These are phyloP conservation scores for Coniochaeta sp. DNA, from an alignment of 2,329 filamentous ascomycete species.

Conservation along the genomic window DNA sequence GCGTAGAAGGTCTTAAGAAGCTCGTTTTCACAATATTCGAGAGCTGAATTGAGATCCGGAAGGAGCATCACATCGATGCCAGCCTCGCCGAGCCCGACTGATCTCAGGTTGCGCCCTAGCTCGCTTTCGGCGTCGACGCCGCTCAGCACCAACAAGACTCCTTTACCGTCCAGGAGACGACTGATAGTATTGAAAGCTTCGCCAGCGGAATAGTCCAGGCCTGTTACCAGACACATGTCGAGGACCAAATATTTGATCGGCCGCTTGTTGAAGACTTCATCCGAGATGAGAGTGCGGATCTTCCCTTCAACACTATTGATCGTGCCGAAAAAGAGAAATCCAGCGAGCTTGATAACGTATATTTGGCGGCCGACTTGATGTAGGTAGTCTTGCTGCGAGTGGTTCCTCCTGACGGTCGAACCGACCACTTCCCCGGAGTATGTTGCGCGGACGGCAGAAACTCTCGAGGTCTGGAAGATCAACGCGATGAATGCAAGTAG, in stretches of 20 bases:
- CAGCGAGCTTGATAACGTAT: constrained; percentile 82
- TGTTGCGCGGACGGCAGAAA: constrained; percentile 82
- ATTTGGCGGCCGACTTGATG: constrained; percentile 82
- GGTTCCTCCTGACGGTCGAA: constrained; percentile 87
- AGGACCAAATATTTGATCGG: constrained; percentile 87
- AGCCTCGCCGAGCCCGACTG: constrained; percentile 72
- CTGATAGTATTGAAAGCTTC: constrained; percentile 94
- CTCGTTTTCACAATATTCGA: constrained; percentile 94
- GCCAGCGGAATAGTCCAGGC: constrained; percentile 91
- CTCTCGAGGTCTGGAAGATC: constrained; percentile 82
- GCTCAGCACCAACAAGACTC: constrained; percentile 74
- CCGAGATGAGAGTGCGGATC: constrained; percentile 74
- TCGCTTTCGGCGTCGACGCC: constrained; percentile 70
- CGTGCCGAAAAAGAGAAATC: constrained; percentile 97
- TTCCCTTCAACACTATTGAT: constrained; percentile 92
- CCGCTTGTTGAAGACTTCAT: constrained; percentile 66
- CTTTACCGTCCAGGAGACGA: constrained; percentile 68
- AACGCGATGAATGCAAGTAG: constrained; percentile 85
- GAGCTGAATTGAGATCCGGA: constrained; percentile 81
- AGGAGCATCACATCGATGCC: constrained; percentile 72
- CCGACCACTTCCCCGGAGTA: constrained; percentile 85
- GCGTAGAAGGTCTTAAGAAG: constrained; percentile 74
- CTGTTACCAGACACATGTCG: constrained; percentile 82
- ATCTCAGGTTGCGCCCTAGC: constrained; percentile 70
- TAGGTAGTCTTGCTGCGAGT: constrained; percentile 80